A percentile compares a stretch with the other conserved stretches of the same genome.
Conservation (phyloP, 1,139 yeast genomes). For the Hanseniaspora sp. region DNA sequence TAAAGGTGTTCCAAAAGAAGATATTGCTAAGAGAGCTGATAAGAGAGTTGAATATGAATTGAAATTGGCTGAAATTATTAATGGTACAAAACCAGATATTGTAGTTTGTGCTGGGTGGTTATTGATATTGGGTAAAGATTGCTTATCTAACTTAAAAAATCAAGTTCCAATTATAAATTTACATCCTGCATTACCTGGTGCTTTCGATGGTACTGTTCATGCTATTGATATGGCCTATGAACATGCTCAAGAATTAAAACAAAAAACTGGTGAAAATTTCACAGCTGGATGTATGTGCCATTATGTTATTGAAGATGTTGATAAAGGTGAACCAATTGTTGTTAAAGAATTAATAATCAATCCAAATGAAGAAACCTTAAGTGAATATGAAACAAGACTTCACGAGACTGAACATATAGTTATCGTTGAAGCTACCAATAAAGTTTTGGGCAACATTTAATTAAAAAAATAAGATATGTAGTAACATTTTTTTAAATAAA, state of each 20-base stretch:
- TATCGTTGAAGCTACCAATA: constrained; percentile 78
- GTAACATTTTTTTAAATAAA: not conserved
- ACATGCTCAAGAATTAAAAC: constrained; percentile 68
- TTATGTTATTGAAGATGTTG: constrained; percentile 87
- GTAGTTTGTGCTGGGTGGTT: constrained; percentile 99
- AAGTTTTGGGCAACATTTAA: constrained; percentile 35
- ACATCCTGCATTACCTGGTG: constrained; percentile 96
- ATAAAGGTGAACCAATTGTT: constrained; percentile 78
- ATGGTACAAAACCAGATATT: constrained; percentile 57
- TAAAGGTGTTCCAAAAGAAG: constrained; percentile 53
- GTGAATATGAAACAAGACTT: constrained; percentile 71
- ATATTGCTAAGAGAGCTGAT: constrained; percentile 40
- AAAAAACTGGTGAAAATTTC: constrained; percentile 24
- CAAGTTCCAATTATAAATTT: constrained; percentile 73
- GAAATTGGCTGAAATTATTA: constrained; percentile 61
- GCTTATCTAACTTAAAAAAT: constrained; percentile 52
- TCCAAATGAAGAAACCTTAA: constrained; percentile 57
- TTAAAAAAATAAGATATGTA: not conserved
- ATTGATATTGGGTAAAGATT: constrained; percentile 73
- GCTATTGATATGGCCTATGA: constrained; percentile 95
- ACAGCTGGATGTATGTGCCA: constrained; percentile 95
- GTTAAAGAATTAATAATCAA: constrained; percentile 64
- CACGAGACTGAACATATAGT: constrained; percentile 79
- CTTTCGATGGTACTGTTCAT: constrained; percentile 82
- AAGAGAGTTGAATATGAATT: constrained; percentile 64